Percentiles rank a stretch among this genome's conserved stretches.
phyloP scores from a whole-genome alignment of 768 basidiomycete genomes.

The Coprinopsis cinerea region DNA sequence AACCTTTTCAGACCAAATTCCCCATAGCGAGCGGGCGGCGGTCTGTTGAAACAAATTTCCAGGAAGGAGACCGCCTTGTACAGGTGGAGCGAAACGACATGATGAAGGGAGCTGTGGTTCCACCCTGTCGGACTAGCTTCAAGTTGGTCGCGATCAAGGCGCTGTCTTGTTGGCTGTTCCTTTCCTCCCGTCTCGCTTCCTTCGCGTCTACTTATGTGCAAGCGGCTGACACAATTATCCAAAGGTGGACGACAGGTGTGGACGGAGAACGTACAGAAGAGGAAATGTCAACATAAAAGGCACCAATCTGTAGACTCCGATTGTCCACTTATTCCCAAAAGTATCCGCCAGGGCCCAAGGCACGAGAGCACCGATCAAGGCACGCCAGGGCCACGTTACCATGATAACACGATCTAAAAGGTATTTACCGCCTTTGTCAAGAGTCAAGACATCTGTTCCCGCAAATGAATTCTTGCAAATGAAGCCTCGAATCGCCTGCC shows the following conservation, averaged over 20 bases:
- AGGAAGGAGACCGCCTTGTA: background rate
- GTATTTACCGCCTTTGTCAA: slow-evolving; percentile 11
- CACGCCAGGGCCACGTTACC: slow-evolving; percentile 13
- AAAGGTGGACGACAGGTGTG: background rate
- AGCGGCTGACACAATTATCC: background rate
- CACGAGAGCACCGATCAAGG: slow-evolving; percentile 11
- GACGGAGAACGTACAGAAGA: background rate
- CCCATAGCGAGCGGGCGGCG: background rate
- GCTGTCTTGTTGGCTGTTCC: no score
- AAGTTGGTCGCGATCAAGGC: no score
- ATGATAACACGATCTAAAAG: slow-evolving; percentile 11
- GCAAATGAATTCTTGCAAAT: slow-evolving; percentile 5
- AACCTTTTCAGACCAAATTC: background rate
- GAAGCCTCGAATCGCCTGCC: slow-evolving; percentile 1
- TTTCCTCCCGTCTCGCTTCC: no score
- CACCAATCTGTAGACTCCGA: background rate
- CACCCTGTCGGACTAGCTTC: no score
- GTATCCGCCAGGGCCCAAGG: slow-evolving; percentile 11
- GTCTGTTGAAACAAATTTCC: background rate
- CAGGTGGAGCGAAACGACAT: background rate
- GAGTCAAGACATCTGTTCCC: background rate
- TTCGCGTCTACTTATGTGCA: background rate
- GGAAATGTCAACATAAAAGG: background rate
- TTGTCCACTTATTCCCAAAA: slow-evolving; percentile 7
- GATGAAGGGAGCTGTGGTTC: no score